phyloP scores from a whole-genome alignment of 2,329 filamentous ascomycete species.

The Lasiodiplodia sp. region DNA sequence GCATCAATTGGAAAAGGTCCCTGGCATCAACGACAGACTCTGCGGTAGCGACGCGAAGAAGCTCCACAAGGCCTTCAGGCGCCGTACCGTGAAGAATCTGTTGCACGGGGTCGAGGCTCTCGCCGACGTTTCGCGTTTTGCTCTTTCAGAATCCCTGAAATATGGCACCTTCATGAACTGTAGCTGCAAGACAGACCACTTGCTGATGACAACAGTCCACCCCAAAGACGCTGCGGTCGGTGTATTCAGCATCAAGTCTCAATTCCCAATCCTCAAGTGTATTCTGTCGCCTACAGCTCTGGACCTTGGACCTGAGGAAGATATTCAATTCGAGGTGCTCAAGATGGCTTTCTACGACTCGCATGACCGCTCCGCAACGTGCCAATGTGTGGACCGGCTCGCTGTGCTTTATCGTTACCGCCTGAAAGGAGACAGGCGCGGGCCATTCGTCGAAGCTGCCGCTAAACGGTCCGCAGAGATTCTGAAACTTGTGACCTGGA shows the following conservation, averaged over 20 bases:
- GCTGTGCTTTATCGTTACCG: constrained; percentile 26
- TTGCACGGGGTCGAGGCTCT: constrained; percentile 13
- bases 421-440: background rate
- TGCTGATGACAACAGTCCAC: constrained; percentile 18
- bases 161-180: constrained; percentile 20
- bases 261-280: constrained; percentile 20
- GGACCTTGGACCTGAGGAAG: constrained; percentile 7
- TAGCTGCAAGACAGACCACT: constrained; percentile 9
- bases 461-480: constrained; percentile 8
- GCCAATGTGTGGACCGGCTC: constrained; percentile 14
- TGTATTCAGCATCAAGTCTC: constrained; percentile 21
- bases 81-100: background rate
- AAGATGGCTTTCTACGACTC: constrained; percentile 23
- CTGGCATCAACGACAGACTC: constrained; percentile 26
- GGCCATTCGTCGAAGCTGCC: constrained; percentile 19
- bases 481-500: constrained; percentile 28
- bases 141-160: constrained; percentile 18
- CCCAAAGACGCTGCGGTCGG: constrained; percentile 8
- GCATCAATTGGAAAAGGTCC: constrained; percentile 33
- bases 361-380: background rate
- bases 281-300: constrained; percentile 17
- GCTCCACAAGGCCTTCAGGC: constrained; percentile 2
- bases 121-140: constrained; percentile 3
- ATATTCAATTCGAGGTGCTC: constrained; percentile 19
- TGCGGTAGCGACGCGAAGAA: background rate